Conservation (phyloP, 176 grass and related monocot species). For the Puccinellia tenuiflora region DNA sequence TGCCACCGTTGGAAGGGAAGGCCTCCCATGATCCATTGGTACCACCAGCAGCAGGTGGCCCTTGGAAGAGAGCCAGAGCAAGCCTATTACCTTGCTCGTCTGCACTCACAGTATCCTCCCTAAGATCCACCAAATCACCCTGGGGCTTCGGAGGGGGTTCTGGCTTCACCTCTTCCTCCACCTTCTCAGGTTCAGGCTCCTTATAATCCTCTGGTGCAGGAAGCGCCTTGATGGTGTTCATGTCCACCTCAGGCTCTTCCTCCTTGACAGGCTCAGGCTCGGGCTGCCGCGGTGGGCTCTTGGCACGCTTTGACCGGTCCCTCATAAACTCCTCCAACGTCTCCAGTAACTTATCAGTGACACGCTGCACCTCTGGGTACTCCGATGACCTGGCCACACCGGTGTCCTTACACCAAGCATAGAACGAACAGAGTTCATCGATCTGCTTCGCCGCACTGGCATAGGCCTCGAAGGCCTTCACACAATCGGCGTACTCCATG, state of each 20-base stretch:
- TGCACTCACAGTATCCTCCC: constrained; percentile 48
- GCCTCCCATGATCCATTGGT: constrained; percentile 74
- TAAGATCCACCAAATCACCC: constrained; percentile 71
- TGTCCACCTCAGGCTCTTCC: constrained; percentile 57
- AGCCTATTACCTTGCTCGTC: constrained; percentile 87
- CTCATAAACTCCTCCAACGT: constrained; percentile 93
- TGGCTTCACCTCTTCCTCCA: constrained; percentile 60
- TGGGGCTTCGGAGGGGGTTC: constrained; percentile 50
- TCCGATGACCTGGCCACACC: constrained; percentile 87
- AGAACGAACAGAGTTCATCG: constrained; percentile 79
- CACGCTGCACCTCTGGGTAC: constrained; percentile 91
- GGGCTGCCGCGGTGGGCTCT: constrained; percentile 62
- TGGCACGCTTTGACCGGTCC: constrained; percentile 61
- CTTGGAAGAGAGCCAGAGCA: constrained; percentile 77
- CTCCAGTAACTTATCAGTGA: constrained; percentile 88
- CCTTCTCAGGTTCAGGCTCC: constrained; percentile 63
- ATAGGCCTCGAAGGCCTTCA: constrained; percentile 88
- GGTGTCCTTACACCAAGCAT: constrained; percentile 86
- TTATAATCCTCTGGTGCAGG: constrained; percentile 84
- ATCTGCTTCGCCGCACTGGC: constrained; percentile 96
- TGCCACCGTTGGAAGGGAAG: constrained; percentile 64
- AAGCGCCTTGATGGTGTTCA: constrained; percentile 90
- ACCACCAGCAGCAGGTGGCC: constrained; percentile 53
- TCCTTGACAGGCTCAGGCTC: constrained; percentile 56
- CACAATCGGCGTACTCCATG: constrained; percentile 87